Evolutionary conservation across 352 stramenopile species (phyloP), one percentile per base, ranked within the genome.

Genomic region (Nothophytophthora sp.): DNA sequence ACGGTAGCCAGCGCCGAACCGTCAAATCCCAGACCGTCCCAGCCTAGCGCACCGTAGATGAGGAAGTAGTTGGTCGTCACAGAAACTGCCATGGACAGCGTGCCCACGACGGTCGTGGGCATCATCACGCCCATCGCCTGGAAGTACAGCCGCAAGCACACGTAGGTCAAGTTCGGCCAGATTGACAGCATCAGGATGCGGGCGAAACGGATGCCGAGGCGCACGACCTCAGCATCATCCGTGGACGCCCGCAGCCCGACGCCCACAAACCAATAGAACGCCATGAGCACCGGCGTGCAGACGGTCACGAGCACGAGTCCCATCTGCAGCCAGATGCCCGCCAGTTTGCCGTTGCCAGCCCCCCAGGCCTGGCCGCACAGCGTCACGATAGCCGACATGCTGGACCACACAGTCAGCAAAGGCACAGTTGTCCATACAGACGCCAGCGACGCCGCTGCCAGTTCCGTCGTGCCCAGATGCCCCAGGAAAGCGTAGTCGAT

Each of bases 71-170:
- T 86, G 40, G 62, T 55, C 0, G 45, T 38, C 30, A 67, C 38
- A 3, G 74, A 68, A 5, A 86, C 58, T n/a, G 55, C 63, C 36
- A 86, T 83, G 15, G 74, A 82, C 11, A 75, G 28, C 12, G 64
- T 36, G 13, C 74, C 74, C 4, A 83, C 72, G 18, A 79, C 56
- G 0, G 74, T 85, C 9, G 74, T 85, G 0, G 74, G 68, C 15
- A 62, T 66, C 58, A 81, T 79, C 60, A 82, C 73, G 20, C 70
- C 70, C 70, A 87, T 84, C 3, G 73, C 67, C 60, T 87, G 76
- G 61, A 87, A 81, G 56, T 87, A 87, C 12, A 78, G 62, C 1
- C 76, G 65, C 41, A 82, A 55, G 51, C 74, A 86, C 11, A 66
- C 74, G 55, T 86, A 86, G 20, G 68, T 55, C n/a, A 86, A 60